A percentile compares a stretch with the other conserved stretches of the same genome.
These are phyloP conservation scores for Liquidambar formosana DNA, from an alignment of 164 flowering plant species.

Conservation along the genomic window DNA sequence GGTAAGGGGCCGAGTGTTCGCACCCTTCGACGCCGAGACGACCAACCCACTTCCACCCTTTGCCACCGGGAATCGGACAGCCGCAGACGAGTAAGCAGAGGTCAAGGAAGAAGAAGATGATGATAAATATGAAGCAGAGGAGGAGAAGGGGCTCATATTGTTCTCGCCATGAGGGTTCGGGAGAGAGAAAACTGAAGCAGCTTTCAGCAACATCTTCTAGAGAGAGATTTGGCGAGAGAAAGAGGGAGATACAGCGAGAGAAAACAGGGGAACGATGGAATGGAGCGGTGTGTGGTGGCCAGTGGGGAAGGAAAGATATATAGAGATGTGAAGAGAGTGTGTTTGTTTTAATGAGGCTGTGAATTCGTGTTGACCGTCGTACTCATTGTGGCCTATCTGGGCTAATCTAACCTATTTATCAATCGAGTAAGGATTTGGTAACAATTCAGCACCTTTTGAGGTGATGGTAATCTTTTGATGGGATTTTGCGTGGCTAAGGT, in stretches of 20 bases:
- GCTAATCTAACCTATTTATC: too few relatives aligned
- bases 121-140: slow-evolving; percentile 19
- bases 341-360: neutral
- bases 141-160: slow-evolving; percentile 13
- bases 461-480: too few relatives aligned
- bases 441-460: too few relatives aligned
- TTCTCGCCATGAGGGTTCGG: slow-evolving; percentile 29
- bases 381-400: too few relatives aligned
- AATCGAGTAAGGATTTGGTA: too few relatives aligned
- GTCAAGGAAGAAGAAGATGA: slow-evolving; percentile 1
- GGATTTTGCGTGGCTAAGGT: too few relatives aligned
- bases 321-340: neutral
- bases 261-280: neutral
- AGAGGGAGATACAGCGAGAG: neutral
- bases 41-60: slow-evolving; percentile 11
- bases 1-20: slow-evolving; percentile 45
- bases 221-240: slow-evolving; percentile 11
- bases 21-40: slow-evolving; percentile 32
- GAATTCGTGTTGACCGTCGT: slow-evolving; percentile 30
- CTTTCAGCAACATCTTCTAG: slow-evolving; percentile 47
- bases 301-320: slow-evolving; percentile 12
- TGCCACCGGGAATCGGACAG: slow-evolving; percentile 8
- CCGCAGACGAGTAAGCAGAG: slow-evolving; percentile 5
- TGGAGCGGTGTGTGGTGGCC: slow-evolving; percentile 12
- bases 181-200: slow-evolving; percentile 38